Conservation (phyloP, 495 filamentous ascomycete species). For the Aspergillus campestris region DNA sequence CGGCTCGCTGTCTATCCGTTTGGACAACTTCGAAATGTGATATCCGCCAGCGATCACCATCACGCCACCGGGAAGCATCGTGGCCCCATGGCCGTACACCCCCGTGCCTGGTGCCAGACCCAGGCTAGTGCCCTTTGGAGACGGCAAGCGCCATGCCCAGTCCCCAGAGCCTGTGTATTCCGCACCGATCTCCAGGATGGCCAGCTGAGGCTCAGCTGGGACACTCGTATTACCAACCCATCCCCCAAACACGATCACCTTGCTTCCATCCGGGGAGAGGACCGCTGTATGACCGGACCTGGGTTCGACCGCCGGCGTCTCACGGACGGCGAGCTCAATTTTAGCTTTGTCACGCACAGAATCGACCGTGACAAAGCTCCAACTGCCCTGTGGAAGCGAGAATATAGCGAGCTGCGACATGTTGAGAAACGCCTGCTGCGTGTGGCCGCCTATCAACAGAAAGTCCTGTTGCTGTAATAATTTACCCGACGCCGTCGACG, state of each 20-base stretch:
- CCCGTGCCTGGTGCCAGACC: conserved; percentile 45
- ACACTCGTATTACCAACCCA: conserved; percentile 78
- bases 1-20: conserved; percentile 24
- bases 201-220: conserved; percentile 72
- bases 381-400: conserved; percentile 74
- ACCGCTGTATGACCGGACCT: conserved; percentile 82
- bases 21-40: conserved; percentile 47
- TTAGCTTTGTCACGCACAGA: conserved; percentile 26
- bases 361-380: conserved; percentile 66
- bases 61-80: conserved; percentile 73
- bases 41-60: conserved; percentile 89
- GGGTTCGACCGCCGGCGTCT: conserved; percentile 48
- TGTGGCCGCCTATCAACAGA: conserved; percentile 82
- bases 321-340: conserved; percentile 43
- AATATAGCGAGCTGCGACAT: conserved; percentile 88
- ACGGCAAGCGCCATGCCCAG: conserved; percentile 70
- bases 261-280: conserved; percentile 64
- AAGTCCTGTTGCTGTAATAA: conserved; percentile 63
- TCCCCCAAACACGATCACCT: conserved; percentile 71
- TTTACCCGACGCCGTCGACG: conserved; percentile 39
- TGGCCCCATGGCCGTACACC: conserved; percentile 78
- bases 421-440: conserved; percentile 74
- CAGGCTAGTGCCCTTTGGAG: conserved; percentile 27
- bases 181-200: conserved; percentile 60
- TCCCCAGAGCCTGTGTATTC: conserved; percentile 57